Base-by-base conservation (phyloP, 2,329 filamentous ascomycete species). In the Fusarium sterilihyphosum region DNA sequence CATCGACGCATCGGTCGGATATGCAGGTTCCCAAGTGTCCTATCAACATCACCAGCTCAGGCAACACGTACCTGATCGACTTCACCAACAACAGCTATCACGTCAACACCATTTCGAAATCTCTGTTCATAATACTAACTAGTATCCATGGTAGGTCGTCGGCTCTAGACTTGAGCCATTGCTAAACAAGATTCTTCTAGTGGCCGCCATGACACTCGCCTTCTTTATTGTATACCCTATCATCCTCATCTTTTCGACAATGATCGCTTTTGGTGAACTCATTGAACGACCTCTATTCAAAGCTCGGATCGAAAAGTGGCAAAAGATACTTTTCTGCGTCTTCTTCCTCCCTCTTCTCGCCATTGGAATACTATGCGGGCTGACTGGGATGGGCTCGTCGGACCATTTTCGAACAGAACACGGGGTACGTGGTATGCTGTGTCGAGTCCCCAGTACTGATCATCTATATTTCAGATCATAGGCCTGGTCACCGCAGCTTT, bases 391-490 rank as follows among this genome's bases (percentile, higher is more conserved):
- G 52, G 52, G 52, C 2, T 56, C 52, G 0, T 56, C 52, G 4
- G 52, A 56, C 8, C 52, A 56, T 13, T 56, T 56, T 3, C 52
- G 52, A 56, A 56, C 52, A 5, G 35, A 56, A 29, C 52, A 56
- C 0, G 52, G 52, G 0, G 50, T 54, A 16, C 38, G 50, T 38
- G 6, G 11, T 5, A 53, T 14, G 31, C 12, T 14, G 12, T 14
- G 4, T 33, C 12, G 2, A 33, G 12, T 13, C 31, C 2, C 5
- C 31, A 33, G 31, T 33, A 33, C 31, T 33, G 12, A 33, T 14
- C 31, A 26, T 37, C 0, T 2, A 26, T 2, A 0, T 1, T 26
- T n/a, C 13, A 54, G 52, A 54, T 56, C 8, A 40, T 56, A 0
- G 35, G 52, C 0, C 7, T 56, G 0, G 52, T 40, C 3, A 56